Conservation (phyloP, 1,284 basidiomycete species). For the Marasmius sp. region DNA sequence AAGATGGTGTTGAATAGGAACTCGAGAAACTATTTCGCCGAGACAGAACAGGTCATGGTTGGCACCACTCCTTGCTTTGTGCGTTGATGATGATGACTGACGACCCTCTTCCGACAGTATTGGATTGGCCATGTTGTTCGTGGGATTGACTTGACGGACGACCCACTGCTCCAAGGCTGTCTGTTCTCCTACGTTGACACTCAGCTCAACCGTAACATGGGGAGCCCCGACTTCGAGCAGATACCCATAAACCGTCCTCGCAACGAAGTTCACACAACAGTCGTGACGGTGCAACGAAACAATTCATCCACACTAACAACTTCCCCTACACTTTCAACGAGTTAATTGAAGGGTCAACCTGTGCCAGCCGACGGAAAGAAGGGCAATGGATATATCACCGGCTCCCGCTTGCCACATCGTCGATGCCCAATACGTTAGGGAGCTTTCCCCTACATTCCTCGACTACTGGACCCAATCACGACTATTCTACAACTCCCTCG, state of each 20-base stretch:
- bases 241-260: constrained; percentile 6
- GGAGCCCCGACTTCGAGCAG: constrained; percentile 6
- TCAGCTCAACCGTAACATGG: constrained; percentile 9
- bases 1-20: constrained; percentile 9
- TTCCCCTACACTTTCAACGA: constrained; percentile 3
- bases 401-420: not conserved
- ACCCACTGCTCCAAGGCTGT: constrained; percentile 7
- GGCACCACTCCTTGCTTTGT: not conserved
- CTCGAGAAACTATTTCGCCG: constrained; percentile 7
- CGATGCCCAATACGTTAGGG: constrained; percentile 1
- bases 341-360: not conserved
- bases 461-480: constrained; percentile 6
- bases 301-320: constrained; percentile 2
- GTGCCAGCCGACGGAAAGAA: not conserved
- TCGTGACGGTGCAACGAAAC: constrained; percentile 6
- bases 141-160: constrained; percentile 8
- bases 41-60: constrained; percentile 10
- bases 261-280: constrained; percentile 4
- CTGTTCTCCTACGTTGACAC: constrained; percentile 10
- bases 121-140: constrained; percentile 2
- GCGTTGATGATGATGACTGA: not conserved
- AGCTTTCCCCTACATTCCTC: constrained; percentile 1
- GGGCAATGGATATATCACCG: constrained; percentile 6
- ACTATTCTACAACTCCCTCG: constrained; percentile 5
- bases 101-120: not conserved